Conservation (phyloP, 176 grass and related monocot genomes). For the Luzula sylvatica region DNA sequence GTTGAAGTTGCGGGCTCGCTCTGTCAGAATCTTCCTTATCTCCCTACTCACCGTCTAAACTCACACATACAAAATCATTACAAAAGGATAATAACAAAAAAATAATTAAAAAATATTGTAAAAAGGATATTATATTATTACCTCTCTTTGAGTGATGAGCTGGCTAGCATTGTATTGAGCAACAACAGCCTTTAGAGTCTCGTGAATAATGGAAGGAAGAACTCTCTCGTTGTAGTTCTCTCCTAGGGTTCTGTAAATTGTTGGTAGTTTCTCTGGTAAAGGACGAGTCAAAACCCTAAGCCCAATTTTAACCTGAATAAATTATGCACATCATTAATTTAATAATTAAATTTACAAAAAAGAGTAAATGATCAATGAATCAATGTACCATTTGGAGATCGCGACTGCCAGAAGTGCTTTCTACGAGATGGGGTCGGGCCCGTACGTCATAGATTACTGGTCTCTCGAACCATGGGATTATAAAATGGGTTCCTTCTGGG, state of each 20-base stretch:
- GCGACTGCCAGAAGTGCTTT: constrained; percentile 76
- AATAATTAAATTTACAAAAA: not conserved
- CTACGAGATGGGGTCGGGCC: constrained; percentile 66
- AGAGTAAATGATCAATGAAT: no score
- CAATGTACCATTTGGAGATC: constrained; percentile 74
- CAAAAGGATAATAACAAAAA: no score
- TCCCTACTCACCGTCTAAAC: constrained; percentile 90
- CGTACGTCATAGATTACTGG: constrained; percentile 90
- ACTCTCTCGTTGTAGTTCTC: constrained; percentile 89
- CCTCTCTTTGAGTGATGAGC: constrained; percentile 95
- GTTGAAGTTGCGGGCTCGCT: constrained; percentile 87
- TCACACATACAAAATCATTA: not conserved
- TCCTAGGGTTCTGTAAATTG: constrained; percentile 65
- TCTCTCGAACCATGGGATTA: constrained; percentile 77
- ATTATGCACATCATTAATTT: constrained; percentile 8
- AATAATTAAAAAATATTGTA: no score
- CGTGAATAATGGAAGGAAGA: constrained; percentile 89
- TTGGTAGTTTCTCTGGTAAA: constrained; percentile 56
- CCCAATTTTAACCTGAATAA: constrained; percentile 62
- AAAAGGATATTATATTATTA: not conserved
- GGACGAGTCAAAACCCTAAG: constrained; percentile 78
- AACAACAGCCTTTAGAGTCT: constrained; percentile 91
- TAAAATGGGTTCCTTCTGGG: constrained; percentile 79
- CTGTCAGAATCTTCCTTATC: constrained; percentile 94
- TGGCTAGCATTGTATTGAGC: constrained; percentile 98